Base-by-base conservation (phyloP, 352 stramenopile genomes). In the Pythium graminicola region DNA sequence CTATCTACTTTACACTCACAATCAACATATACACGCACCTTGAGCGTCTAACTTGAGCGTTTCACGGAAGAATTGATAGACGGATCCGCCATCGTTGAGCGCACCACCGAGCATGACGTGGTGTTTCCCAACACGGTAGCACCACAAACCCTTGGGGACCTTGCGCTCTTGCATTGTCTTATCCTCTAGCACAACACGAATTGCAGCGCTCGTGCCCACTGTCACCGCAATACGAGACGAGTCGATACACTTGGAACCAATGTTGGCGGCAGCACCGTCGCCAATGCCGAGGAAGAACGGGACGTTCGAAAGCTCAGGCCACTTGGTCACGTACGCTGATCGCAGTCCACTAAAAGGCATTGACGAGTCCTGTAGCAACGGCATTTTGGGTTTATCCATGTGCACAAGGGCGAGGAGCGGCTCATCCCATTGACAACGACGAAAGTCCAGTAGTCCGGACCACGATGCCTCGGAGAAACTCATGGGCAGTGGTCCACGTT, bases 41-140 rank as follows among this genome's bases (percentile, higher is more conserved):
- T 80, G 59, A 19, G 78, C 56, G 7, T 57, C 62, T 13, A 91
- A 49, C 27, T 57, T 64, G 58, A 98, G 66, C 8, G 85, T 80
- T 13, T 91, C 68, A 35, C 75, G 65, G 43, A 90, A 85, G 73
- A 95, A 98, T 49, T 96, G 86, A 54, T 94, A 91, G 7, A 97
- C 71, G n/a, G 87, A 97, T n/a, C 92, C 94, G n/a, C 94, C 94
- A 68, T 98, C 94, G 28, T 91, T 98, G n/a, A 98, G 68, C 0
- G 94, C 94, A 22, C 93, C 94, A n/a, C 94, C 94, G 0, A 98
- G 62, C 52, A 98, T 59, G 44, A 97, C 57, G 19, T 85, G 73
- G 29, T 89, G 62, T 19, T 74, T 69, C 45, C 92, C 68, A 32
- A 98, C 84, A 29, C 91, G 83, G 64, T 98, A 98, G 67, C 91